Percentiles rank a stretch among this genome's conserved stretches.
phyloP scores from a whole-genome alignment of 345 rosid species.

The Eucalyptus tenuipes region DNA sequence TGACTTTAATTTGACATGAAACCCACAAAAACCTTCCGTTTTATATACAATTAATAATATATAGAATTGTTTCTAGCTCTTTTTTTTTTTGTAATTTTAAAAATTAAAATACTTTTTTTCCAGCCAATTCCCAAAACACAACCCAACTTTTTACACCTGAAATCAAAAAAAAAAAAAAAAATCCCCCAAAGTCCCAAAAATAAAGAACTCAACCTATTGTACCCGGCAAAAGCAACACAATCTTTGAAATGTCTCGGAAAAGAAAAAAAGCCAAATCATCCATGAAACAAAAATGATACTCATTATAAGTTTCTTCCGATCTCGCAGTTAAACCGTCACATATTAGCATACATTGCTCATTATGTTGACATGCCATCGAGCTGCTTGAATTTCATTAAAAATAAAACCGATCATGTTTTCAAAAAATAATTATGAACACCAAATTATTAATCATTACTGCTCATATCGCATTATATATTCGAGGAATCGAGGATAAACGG shows the following conservation, averaged over 20 bases:
- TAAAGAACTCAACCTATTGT: neutral
- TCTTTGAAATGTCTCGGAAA: neutral
- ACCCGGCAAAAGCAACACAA: neutral
- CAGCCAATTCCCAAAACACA: no score
- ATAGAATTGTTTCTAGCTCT: no score
- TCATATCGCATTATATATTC: no score
- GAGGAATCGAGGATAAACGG: neutral
- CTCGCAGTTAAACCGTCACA: rapidly evolving
- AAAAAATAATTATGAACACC: no score
- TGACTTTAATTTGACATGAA: neutral
- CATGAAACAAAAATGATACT: neutral
- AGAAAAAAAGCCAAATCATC: neutral
- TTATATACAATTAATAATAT: no score
- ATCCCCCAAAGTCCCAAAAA: neutral
- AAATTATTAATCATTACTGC: neutral
- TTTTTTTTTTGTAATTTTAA: no score
- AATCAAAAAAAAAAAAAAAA: no score
- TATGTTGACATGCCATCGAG: neutral
- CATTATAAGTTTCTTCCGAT: no score
- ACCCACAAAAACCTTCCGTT: no score
- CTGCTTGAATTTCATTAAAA: neutral
- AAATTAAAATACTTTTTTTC: no score
- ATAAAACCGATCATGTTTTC: no score
- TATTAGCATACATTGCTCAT: neutral
- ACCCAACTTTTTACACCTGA: no score